phyloP scores from a whole-genome alignment of 2,329 filamentous ascomycete species.

The Claviceps fusiformis region DNA sequence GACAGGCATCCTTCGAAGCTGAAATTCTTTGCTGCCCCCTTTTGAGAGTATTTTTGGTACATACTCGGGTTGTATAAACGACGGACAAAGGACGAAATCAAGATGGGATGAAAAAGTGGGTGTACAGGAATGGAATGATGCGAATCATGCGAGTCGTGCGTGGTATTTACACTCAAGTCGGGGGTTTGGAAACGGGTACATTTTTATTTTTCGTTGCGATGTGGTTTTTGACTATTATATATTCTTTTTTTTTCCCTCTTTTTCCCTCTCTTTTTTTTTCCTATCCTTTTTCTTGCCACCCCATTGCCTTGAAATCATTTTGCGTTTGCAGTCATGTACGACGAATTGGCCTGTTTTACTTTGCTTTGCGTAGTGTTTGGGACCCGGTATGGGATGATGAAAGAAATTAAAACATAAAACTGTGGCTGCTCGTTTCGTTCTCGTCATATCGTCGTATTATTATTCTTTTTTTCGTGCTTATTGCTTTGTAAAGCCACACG shows the following conservation, averaged over 20 bases:
- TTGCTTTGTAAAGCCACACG: neutral
- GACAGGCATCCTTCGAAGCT: constrained; percentile 3
- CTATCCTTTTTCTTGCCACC: neutral
- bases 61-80: constrained; percentile 5
- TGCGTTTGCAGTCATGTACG: neutral
- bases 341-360: neutral
- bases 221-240: too few species aligned
- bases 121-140: neutral
- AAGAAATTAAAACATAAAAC: neutral
- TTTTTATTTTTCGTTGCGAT: too few species aligned
- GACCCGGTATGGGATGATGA: neutral
- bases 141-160: too few species aligned
- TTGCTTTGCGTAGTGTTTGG: neutral
- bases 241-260: neutral
- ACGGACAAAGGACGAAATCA: constrained; percentile 1
- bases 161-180: constrained; percentile 1
- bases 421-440: too few species aligned
- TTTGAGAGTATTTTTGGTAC: constrained; percentile 6
- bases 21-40: neutral
- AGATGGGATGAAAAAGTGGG: neutral
- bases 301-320: neutral
- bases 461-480: too few species aligned
- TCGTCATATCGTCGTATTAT: too few species aligned
- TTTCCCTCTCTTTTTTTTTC: neutral
- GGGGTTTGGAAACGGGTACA: constrained; percentile 2